phyloP scores from a whole-genome alignment of 202 grass and related monocot genomes.

The Schoenoplectus triqueter region DNA sequence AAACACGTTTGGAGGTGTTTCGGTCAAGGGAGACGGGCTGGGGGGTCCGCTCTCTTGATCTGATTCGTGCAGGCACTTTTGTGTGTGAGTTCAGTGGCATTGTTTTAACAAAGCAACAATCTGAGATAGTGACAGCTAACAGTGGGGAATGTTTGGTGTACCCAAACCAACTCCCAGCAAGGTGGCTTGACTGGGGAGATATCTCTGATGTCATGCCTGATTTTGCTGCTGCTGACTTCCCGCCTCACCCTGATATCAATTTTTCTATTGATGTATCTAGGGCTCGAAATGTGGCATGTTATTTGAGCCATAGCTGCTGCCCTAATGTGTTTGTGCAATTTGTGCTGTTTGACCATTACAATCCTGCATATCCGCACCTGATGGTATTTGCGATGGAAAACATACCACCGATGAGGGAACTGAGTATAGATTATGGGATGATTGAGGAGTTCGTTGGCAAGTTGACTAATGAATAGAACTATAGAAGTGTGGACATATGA shows the following conservation, averaged over 20 bases:
- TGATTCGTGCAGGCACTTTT: slow-evolving; percentile 85
- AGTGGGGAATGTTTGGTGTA: slow-evolving; percentile 65
- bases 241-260: slow-evolving; percentile 52
- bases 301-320: slow-evolving; percentile 96
- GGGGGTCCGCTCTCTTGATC: slow-evolving; percentile 93
- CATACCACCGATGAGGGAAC: slow-evolving; percentile 94
- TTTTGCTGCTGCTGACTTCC: slow-evolving; percentile 64
- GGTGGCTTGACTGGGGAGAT: slow-evolving; percentile 95
- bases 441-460: slow-evolving; percentile 67
- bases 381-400: slow-evolving; percentile 99
- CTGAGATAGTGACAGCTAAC: slow-evolving; percentile 59
- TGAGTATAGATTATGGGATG: slow-evolving; percentile 98
- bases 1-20: slow-evolving; percentile 78
- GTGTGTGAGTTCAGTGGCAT: slow-evolving; percentile 95
- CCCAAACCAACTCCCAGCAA: slow-evolving; percentile 75
- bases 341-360: slow-evolving; percentile 95
- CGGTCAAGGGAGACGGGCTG: slow-evolving; percentile 91
- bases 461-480: slow-evolving; percentile 80
- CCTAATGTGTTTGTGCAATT: slow-evolving; percentile 94
- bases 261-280: slow-evolving; percentile 90
- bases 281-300: slow-evolving; percentile 95
- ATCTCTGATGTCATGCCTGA: slow-evolving; percentile 83
- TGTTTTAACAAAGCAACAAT: slow-evolving; percentile 78
- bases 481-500: slow-evolving; percentile 32
- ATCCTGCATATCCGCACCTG: slow-evolving; percentile 71